Evolutionary conservation across 306 rosid genomes (phyloP), one percentile per base, ranked within the genome.

Genomic region (Adenanthera pavonina): DNA sequence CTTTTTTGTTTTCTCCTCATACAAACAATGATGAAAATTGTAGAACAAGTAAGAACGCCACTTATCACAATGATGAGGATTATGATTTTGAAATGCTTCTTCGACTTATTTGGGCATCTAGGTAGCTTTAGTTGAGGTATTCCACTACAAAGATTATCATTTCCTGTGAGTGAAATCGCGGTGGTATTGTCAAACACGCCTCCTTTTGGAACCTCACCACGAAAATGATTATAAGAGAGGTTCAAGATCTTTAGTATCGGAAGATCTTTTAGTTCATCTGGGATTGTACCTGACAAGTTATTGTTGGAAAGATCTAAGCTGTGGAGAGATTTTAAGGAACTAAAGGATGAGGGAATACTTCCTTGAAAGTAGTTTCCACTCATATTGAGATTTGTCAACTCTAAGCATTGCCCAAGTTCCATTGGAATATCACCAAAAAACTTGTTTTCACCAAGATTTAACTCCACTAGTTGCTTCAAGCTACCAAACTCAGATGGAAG

Each of bases 361-460:
- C 86, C 86, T 6, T 3, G 5, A 8, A 83, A 72, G 33, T 62
- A 53, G 74, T 80, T 84, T 36, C 34, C 15, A 2, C 12, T 4
- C 15, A 84, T 13, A 0, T 0, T 0, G 1, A 80, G 78, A 36
- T 10, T 40, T 34, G 47, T 16, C 14, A 84, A 35, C 12, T 11
- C 0, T 1, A 33, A 34, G 56, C 84, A 84, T 70, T 51, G 30
- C 5, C 51, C 57, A 53, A 84, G 76, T 20, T 53, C 69, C 44
- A 4, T 17, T 35, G 86, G 82, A 17, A 83, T 77, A 41, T 71
- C 82, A 60, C 82, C 82, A 70, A 2, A 15, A 33, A 82, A 71
- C 7, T 77, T 71, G 79, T 83, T 77, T 30, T 0, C 30, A 0
- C 19, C 0, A 3, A 83, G 36, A 83, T 71, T 0, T 35, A 71